These are phyloP conservation scores for Ceratobasidium sp. DNA, from an alignment of 1,284 basidiomycete species.

Conservation along the genomic window DNA sequence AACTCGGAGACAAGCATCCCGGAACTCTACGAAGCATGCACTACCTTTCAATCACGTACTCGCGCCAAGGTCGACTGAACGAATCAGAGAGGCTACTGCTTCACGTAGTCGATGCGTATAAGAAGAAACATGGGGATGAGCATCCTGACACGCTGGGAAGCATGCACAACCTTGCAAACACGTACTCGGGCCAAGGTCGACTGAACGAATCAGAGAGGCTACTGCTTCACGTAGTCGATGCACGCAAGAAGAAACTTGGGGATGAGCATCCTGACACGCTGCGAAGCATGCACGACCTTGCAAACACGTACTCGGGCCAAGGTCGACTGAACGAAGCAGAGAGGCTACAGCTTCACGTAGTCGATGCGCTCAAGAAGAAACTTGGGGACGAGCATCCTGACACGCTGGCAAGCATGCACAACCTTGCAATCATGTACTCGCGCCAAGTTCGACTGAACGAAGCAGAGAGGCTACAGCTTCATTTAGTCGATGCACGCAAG, in stretches of 20 bases:
- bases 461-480: neutral
- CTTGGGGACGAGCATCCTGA: neutral
- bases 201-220: neutral
- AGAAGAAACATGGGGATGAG: too few relatives aligned
- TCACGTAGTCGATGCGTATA: neutral
- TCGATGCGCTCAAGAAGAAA: neutral
- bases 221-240: neutral
- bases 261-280: neutral
- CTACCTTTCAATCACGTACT: neutral
- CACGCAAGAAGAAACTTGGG: neutral
- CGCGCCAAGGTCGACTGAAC: neutral
- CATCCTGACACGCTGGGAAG: neutral
- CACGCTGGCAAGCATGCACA: neutral
- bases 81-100: neutral
- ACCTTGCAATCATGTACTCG: neutral
- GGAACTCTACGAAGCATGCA: neutral
- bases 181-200: neutral
- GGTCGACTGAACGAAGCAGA: neutral
- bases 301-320: neutral
- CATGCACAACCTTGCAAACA: neutral
- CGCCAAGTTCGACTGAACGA: neutral
- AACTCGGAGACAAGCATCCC: too few relatives aligned
- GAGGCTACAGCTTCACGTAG: neutral
- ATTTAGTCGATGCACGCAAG: neutral
- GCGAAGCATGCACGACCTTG: neutral